Conservation (phyloP, 306 rosid genomes). For the Hippophae gyantsensis region DNA sequence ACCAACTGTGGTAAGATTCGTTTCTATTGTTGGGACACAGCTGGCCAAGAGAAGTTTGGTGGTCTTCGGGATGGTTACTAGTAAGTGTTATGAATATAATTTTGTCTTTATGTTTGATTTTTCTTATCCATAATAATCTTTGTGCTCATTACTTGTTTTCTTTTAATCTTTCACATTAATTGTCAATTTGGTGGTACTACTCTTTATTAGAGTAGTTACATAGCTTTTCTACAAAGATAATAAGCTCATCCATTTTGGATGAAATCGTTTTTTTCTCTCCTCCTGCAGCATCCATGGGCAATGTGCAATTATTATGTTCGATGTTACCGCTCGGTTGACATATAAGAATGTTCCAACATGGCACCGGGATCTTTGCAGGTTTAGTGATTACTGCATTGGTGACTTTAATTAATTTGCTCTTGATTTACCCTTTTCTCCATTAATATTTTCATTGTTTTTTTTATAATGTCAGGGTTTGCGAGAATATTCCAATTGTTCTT, state of each 20-base stretch:
- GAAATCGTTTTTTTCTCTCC: background rate
- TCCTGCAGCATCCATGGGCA: constrained; percentile 24
- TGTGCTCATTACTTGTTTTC: background rate
- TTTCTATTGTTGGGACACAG: constrained; percentile 64
- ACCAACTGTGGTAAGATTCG: constrained; percentile 72
- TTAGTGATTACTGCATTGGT: background rate
- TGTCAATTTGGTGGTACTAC: too few species aligned
- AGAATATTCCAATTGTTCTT: constrained; percentile 23
- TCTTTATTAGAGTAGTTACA: too few species aligned
- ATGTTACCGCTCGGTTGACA: constrained; percentile 25
- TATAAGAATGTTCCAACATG: constrained; percentile 27
- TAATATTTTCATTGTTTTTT: too few species aligned
- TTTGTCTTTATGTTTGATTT: background rate
- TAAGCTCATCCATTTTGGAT: background rate
- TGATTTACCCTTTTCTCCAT: background rate
- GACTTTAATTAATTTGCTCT: background rate
- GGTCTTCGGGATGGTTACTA: constrained; percentile 1
- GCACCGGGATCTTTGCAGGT: constrained; percentile 29
- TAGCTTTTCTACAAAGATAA: too few species aligned
- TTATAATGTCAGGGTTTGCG: constrained; percentile 18
- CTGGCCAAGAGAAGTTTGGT: constrained; percentile 2
- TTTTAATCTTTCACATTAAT: too few species aligned
- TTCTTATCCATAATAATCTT: background rate
- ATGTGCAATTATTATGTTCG: constrained; percentile 27
- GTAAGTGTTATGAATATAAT: background rate